These are phyloP conservation scores for Xylariaceae sp. DNA, from an alignment of 2,329 filamentous ascomycete species.

Conservation along the genomic window DNA sequence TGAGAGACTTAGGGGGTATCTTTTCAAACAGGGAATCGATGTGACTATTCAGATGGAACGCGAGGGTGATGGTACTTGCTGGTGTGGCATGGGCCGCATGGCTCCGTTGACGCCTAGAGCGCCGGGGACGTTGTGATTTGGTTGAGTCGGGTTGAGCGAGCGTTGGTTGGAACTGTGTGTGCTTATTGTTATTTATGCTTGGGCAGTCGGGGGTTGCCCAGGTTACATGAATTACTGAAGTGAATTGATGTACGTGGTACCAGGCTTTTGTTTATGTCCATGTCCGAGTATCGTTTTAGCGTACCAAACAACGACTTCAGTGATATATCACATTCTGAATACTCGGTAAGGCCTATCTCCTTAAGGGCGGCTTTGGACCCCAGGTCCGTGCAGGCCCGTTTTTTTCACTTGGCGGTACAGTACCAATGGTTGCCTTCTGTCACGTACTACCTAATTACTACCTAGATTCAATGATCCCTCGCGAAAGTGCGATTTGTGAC, in stretches of 20 bases:
- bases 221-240: too few species aligned
- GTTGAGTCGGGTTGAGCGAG: neutral
- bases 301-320: too few species aligned
- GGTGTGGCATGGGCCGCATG: conserved; percentile 47
- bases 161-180: neutral
- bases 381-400: neutral
- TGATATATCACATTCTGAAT: too few species aligned
- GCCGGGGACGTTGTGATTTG: conserved; percentile 8
- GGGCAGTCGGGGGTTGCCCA: too few species aligned
- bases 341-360: too few species aligned
- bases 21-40: conserved; percentile 68
- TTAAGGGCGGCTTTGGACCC: neutral
- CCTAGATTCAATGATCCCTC: neutral
- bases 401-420: neutral
- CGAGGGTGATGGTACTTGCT: conserved; percentile 65
- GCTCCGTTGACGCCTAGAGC: conserved; percentile 29
- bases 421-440: neutral
- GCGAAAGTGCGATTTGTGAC: neutral
- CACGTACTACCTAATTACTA: neutral
- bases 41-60: conserved; percentile 83
- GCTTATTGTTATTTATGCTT: too few species aligned
- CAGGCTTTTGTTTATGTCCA: too few species aligned
- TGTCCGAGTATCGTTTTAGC: too few species aligned
- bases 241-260: too few species aligned
- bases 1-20: conserved; percentile 66